Evolutionary conservation across 2,329 filamentous ascomycete species (phyloP).

Genomic region (Aspergillus fumigatiaffinis): DNA sequence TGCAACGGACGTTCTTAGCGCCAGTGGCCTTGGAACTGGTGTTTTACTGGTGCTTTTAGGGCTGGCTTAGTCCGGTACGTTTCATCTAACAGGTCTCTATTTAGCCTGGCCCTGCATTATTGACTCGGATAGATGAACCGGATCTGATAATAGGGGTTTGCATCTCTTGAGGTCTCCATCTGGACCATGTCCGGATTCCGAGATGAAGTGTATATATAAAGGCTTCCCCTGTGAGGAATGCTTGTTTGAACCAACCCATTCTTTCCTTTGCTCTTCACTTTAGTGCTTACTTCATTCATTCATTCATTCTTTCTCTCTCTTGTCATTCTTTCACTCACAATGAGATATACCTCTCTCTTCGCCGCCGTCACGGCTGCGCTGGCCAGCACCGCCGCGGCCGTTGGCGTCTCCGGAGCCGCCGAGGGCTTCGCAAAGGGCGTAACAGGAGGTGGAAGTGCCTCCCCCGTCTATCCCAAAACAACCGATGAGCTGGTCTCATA

Average conservation of each 20-base stretch:
- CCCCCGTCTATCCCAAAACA: conserved; percentile 51
- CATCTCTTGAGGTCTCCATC: not conserved
- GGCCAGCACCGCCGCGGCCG: not conserved
- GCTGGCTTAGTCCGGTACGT: not conserved
- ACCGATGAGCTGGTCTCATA: conserved; percentile 55
- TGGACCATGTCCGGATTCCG: not conserved
- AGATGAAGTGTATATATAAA: not conserved
- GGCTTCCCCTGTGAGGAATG: not conserved
- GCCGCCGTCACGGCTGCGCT: not conserved
- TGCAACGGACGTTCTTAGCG: too few species aligned
- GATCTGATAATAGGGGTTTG: not conserved
- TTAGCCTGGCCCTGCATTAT: not conserved
- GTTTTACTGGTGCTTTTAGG: not conserved
- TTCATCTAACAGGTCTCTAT: not conserved
- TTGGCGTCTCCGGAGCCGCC: conserved; percentile 26
- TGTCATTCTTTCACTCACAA: not conserved
- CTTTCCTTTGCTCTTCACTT: not conserved
- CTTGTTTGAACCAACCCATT: not conserved
- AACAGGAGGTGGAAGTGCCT: conserved; percentile 56
- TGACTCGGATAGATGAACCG: not conserved
- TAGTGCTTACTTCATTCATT: not conserved
- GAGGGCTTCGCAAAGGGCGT: conserved; percentile 50
- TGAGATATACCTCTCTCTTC: conserved; percentile 2
- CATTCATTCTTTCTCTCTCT: not conserved
- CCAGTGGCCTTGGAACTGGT: not conserved